These are phyloP conservation scores for Toxoplasma gondii DNA, from an alignment of 169 alveolate species.

Conservation along the genomic window DNA sequence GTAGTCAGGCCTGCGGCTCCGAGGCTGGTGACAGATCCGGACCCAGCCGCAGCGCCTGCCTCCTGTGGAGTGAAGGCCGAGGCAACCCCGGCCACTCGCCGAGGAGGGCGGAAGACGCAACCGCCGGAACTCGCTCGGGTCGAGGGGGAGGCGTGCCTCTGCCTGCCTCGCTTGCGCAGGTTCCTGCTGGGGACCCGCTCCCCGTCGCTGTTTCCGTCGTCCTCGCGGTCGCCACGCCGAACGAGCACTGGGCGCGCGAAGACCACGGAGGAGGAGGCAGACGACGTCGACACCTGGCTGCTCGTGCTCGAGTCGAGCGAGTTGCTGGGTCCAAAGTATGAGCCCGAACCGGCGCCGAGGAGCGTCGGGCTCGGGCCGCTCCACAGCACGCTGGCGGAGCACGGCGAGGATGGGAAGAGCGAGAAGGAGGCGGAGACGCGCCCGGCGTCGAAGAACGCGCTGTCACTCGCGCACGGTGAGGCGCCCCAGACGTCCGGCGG, in stretches of 20 bases:
- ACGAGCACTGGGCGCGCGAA: background rate
- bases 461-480: background rate
- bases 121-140: background rate
- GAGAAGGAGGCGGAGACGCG: background rate
- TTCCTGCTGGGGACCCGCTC: background rate
- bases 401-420: background rate
- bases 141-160: background rate
- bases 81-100: background rate
- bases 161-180: background rate
- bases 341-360: background rate
- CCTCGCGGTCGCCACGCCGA: background rate
- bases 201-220: background rate
- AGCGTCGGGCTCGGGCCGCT: background rate
- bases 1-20: background rate
- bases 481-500: background rate
- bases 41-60: too few relatives aligned
- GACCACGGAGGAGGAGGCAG: background rate
- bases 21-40: too few relatives aligned
- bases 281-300: background rate
- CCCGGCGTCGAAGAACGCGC: background rate
- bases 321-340: background rate
- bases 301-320: background rate
- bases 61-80: background rate
- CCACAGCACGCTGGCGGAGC: background rate
- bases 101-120: background rate